phyloP scores from a whole-genome alignment of 306 rosid genomes.

The Vigna unguiculata region DNA sequence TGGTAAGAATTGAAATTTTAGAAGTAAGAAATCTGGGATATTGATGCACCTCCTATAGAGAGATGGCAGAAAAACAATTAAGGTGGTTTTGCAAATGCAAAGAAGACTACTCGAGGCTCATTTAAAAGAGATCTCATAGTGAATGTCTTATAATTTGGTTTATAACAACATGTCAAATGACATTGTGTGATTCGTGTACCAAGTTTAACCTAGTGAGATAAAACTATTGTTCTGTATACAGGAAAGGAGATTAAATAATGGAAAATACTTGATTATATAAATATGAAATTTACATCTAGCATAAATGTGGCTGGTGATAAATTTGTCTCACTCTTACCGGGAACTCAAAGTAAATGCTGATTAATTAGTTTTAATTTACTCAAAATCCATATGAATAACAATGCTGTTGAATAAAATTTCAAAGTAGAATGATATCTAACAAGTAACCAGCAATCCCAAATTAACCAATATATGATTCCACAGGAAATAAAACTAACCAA shows the following conservation, averaged over 20 bases:
- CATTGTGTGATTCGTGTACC: not conserved
- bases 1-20: conserved; percentile 49
- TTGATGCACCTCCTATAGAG: not conserved
- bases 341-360: not conserved
- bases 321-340: not conserved
- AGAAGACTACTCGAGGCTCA: not conserved
- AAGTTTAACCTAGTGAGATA: not conserved
- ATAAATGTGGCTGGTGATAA: not conserved
- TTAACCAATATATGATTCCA: conserved; percentile 15
- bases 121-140: not conserved
- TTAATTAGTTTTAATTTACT: not conserved
- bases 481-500: conserved; percentile 67
- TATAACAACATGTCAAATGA: not conserved
- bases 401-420: not conserved
- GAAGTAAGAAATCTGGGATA: conserved; percentile 6
- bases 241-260: conserved; percentile 21
- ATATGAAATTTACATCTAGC: not conserved
- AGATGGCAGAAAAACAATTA: not conserved
- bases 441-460: conserved; percentile 26
- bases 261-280: not conserved
- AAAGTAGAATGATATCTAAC: conserved; percentile 26
- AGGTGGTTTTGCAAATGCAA: not conserved
- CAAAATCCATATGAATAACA: conserved; percentile 1
- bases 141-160: not conserved
- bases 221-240: not conserved